Evolutionary conservation across 2,329 filamentous ascomycete genomes (phyloP), one percentile per base, ranked within the genome.

Genomic region (Rutstroemia sydowiana): DNA sequence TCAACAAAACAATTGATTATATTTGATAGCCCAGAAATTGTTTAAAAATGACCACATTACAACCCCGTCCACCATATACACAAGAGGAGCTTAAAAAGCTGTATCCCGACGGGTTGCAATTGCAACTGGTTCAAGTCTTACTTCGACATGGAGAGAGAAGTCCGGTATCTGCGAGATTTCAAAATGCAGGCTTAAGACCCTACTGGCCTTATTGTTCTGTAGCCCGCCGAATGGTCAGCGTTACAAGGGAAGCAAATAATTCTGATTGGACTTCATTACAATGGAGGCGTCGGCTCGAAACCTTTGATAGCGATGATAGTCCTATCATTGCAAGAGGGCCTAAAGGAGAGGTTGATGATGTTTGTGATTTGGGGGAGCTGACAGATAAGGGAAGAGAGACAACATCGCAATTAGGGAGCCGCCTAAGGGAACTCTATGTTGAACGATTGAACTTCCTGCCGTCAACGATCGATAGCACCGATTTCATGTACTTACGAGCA

Each of bases 151-250:
- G 87, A 70, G 81, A 84, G 73, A 84, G 92, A 53, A 92, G 85
- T 7, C 92, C 92, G 26, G 87, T 97, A 26, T 87, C 82, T 53
- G 78, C 87, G n/a, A 85, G 93, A 36, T 96, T 98, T 68, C 80
- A 87, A 65, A 93, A 92, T 71, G 79, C 80, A 44, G 82, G 81
- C 10, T 75, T 85, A n/a, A 67, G 71, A 40, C 66, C 76, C 45
- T 84, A 82, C 70, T 98, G 93, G 93, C 89, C 93, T 1, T 97
- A 96, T 71, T 98, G 93, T 71, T 79, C 80, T 58, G 81, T 84
- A 51, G 87, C 87, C 20, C 79, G 81, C 54, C 83, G 85, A 59
- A 77, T 97, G 66, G 80, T 75, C 23, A 78, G 79, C 54, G 75
- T 80, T 54, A 75, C 84, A 21, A 72, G 81, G 57, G 42, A 74